These are phyloP conservation scores for Penicillium corylophilum DNA, from an alignment of 2,329 filamentous ascomycete species.

Conservation along the genomic window DNA sequence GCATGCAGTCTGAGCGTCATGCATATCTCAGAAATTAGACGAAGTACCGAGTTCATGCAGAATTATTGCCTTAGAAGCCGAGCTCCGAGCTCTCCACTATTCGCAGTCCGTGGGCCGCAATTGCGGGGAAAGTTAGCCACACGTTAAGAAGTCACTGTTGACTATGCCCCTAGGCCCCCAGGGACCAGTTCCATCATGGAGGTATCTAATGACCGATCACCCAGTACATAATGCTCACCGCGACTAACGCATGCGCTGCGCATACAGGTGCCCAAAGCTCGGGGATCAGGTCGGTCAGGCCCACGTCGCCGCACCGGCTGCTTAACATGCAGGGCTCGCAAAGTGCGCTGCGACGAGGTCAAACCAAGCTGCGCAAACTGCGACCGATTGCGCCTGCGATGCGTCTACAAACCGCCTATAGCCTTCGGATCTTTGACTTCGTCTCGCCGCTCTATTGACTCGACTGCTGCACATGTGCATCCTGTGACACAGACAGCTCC, in stretches of 20 bases:
- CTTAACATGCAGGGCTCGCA: constrained; percentile 36
- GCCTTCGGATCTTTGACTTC: constrained; percentile 12
- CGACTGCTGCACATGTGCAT: constrained; percentile 4
- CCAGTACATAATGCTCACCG: not conserved
- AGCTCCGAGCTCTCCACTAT: constrained; percentile 11
- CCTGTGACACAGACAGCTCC: constrained; percentile 9
- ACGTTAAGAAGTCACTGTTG: not conserved
- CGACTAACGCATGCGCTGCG: constrained; percentile 11
- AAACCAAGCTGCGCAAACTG: constrained; percentile 38
- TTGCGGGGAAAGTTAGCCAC: constrained; percentile 21
- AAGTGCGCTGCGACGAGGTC: constrained; percentile 37
- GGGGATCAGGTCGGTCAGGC: constrained; percentile 35
- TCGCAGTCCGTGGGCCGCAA: constrained; percentile 10
- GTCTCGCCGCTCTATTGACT: constrained; percentile 5
- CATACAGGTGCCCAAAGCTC: constrained; percentile 27
- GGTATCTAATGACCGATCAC: constrained; percentile 6
- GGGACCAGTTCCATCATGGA: constrained; percentile 21
- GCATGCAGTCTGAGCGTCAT: not conserved
- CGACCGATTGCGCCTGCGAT: constrained; percentile 31
- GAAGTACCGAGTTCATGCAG: too few species aligned
- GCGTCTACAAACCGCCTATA: constrained; percentile 29
- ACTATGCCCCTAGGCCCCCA: constrained; percentile 13
- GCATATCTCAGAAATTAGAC: not conserved
- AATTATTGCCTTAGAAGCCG: constrained; percentile 2
- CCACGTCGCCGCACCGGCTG: constrained; percentile 37